Evolutionary conservation across 2,329 filamentous ascomycete species (phyloP).

Genomic region (Zalaria obscura): DNA sequence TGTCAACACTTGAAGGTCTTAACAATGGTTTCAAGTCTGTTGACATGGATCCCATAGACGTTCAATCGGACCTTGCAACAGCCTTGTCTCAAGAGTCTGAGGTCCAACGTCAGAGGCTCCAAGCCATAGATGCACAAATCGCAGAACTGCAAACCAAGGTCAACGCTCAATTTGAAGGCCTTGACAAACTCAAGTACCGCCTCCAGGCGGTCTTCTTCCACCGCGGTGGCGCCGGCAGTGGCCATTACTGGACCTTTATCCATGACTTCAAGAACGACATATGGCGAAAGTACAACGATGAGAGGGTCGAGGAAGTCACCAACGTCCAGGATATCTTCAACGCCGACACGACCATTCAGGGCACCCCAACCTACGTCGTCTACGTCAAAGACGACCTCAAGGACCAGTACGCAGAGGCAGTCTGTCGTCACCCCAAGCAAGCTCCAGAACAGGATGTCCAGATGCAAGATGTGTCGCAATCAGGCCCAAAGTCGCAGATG

Average conservation of each 20-base stretch:
- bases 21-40: slow-evolving; percentile 21
- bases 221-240: slow-evolving; percentile 47
- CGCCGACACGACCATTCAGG: slow-evolving; percentile 40
- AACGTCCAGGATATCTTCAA: slow-evolving; percentile 53
- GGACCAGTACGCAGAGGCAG: slow-evolving; percentile 38
- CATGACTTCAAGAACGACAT: slow-evolving; percentile 67
- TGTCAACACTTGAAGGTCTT: slow-evolving; percentile 26
- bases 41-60: slow-evolving; percentile 24
- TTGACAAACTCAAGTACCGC: slow-evolving; percentile 56
- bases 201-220: slow-evolving; percentile 92
- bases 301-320: slow-evolving; percentile 54
- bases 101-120: slow-evolving; percentile 32
- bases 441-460: background rate
- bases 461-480: background rate
- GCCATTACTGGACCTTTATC: slow-evolving; percentile 97
- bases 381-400: slow-evolving; percentile 61
- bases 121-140: slow-evolving; percentile 24
- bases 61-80: slow-evolving; percentile 26
- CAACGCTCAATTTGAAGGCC: slow-evolving; percentile 45
- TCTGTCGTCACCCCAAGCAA: slow-evolving; percentile 17
- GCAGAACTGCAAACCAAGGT: slow-evolving; percentile 34
- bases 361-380: slow-evolving; percentile 72
- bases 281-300: slow-evolving; percentile 94
- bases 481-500: too few species aligned
- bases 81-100: slow-evolving; percentile 31